Percentiles rank a stretch among this genome's conserved stretches.
phyloP scores from a whole-genome alignment of 805 yeast genomes.

The Myxozyma monticola region DNA sequence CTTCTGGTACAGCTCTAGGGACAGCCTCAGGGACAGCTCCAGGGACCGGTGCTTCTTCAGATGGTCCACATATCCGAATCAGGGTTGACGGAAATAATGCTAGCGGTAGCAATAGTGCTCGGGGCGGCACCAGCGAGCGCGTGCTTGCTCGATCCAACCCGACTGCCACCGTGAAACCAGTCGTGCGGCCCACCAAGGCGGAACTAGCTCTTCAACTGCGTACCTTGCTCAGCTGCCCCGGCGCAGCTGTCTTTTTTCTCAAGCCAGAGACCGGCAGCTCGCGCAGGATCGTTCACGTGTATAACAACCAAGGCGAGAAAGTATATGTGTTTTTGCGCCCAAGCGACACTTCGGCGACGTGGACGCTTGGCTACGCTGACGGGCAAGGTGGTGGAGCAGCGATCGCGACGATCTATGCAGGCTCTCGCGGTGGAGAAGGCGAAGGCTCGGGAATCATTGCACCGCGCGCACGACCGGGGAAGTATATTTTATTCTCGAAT shows the following conservation, averaged over 20 bases:
- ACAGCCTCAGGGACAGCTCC: no score
- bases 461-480: constrained; percentile 29
- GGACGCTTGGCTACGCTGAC: constrained; percentile 28
- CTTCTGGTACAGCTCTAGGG: no score
- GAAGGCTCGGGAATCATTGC: constrained; percentile 26
- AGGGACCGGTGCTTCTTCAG: no score
- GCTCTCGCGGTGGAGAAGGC: constrained; percentile 21
- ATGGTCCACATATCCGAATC: no score
- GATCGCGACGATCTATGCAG: constrained; percentile 29
- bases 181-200: no score
- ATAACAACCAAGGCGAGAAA: constrained; percentile 26
- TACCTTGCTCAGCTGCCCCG: no score
- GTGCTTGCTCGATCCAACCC: no score
- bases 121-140: background rate
- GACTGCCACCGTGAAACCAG: no score
- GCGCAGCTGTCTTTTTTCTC: constrained; percentile 19
- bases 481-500: constrained; percentile 26
- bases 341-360: constrained; percentile 19
- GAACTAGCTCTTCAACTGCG: no score
- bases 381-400: constrained; percentile 6
- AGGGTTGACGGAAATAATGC: no score
- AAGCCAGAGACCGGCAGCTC: constrained; percentile 25
- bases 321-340: constrained; percentile 27
- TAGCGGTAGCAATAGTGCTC: no score
- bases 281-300: constrained; percentile 19